Percentiles rank a stretch among this genome's conserved stretches.
These are phyloP conservation scores for Tuber brumale DNA, from an alignment of 495 filamentous ascomycete genomes.

Conservation along the genomic window DNA sequence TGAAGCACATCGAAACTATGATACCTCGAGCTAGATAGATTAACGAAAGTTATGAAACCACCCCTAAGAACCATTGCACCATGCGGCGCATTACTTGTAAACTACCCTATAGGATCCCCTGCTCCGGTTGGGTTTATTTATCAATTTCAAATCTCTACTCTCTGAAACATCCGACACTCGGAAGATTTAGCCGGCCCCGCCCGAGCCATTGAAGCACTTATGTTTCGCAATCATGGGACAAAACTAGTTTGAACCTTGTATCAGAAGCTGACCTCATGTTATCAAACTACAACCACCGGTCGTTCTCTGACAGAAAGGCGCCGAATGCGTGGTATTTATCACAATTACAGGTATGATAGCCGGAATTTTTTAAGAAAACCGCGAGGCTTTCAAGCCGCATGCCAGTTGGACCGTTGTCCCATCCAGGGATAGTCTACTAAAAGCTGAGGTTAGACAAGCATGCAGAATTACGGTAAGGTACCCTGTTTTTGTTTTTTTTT, in stretches of 20 bases:
- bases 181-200: neutral
- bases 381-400: neutral
- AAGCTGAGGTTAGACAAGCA: neutral
- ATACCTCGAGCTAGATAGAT: neutral
- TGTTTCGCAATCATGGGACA: neutral
- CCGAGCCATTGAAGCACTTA: neutral
- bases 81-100: neutral
- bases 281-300: neutral
- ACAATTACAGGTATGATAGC: neutral
- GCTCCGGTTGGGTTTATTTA: neutral
- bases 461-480: neutral
- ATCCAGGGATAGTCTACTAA: neutral
- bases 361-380: neutral
- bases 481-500: neutral
- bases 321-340: neutral
- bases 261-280: neutral
- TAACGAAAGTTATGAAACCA: neutral
- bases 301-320: neutral
- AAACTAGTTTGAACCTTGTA: neutral
- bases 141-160: neutral
- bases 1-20: neutral
- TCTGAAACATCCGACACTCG: neutral
- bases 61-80: too few relatives aligned
- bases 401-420: neutral
- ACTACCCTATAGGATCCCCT: neutral